Evolutionary conservation across 257 asterid species (phyloP).

Genomic region (Galeopsis tetrahit): DNA sequence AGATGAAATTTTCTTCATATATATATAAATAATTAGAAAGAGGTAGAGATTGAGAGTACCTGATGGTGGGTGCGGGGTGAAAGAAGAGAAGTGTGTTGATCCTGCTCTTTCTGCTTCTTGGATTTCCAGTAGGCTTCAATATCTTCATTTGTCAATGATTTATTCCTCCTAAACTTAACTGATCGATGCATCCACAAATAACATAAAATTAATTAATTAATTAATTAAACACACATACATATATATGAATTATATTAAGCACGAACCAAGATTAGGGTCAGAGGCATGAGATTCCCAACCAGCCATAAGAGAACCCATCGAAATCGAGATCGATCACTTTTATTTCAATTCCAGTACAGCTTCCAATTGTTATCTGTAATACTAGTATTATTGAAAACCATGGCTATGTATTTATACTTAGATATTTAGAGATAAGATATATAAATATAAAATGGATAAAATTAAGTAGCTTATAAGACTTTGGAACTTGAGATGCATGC

Average conservation of each 20-base stretch:
- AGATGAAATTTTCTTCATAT: no score
- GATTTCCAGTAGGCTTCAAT: slow-evolving; percentile 77
- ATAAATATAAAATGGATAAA: no score
- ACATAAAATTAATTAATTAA: background rate
- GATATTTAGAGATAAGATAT: no score
- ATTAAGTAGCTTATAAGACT: no score
- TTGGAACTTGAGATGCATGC: no score
- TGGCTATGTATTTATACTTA: no score
- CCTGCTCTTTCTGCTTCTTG: slow-evolving; percentile 66
- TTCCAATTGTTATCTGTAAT: no score
- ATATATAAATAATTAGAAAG: background rate
- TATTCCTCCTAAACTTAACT: slow-evolving; percentile 60
- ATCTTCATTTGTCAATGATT: slow-evolving; percentile 73
- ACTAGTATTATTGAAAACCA: no score
- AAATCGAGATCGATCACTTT: no score
- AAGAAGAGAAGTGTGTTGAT: slow-evolving; percentile 62
- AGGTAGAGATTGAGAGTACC: slow-evolving; percentile 9
- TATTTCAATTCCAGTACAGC: no score
- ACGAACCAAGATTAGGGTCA: slow-evolving; percentile 68
- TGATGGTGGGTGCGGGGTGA: slow-evolving; percentile 60
- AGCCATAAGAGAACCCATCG: slow-evolving; percentile 95
- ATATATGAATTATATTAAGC: background rate
- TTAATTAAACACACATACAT: background rate
- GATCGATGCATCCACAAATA: background rate
- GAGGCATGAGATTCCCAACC: slow-evolving; percentile 75